Conservation (phyloP, 108 stramenopile species). For the Phaeodactylum tricornutum region DNA sequence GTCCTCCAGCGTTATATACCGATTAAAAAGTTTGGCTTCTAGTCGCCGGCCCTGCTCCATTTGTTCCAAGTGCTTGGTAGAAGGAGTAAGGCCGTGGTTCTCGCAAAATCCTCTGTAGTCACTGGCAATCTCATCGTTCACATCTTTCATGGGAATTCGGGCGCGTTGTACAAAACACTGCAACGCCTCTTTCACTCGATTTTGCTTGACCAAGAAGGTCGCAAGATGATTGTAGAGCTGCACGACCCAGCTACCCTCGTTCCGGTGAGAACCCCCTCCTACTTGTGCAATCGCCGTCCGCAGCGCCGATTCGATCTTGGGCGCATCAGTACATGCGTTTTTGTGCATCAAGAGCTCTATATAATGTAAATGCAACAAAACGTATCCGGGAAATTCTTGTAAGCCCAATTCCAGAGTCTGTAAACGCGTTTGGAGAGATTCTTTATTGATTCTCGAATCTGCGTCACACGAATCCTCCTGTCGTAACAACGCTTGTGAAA, state of each 20-base stretch:
- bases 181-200: constrained; percentile 1
- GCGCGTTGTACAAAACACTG: constrained; percentile 19
- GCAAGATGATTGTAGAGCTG: constrained; percentile 19
- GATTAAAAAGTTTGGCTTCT: constrained; percentile 25
- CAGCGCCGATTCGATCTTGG: constrained; percentile 18
- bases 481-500: constrained; percentile 22
- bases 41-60: constrained; percentile 32
- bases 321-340: constrained; percentile 4
- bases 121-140: constrained; percentile 20
- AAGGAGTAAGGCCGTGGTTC: constrained; percentile 1
- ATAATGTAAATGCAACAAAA: constrained; percentile 32
- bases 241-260: constrained; percentile 35
- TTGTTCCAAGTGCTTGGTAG: not conserved
- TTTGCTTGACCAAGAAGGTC: constrained; percentile 4
- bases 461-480: constrained; percentile 2
- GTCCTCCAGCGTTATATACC: constrained; percentile 43
- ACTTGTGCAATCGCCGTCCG: constrained; percentile 32
- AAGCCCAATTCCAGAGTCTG: constrained; percentile 64
- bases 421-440: constrained; percentile 24
- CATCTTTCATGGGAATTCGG: constrained; percentile 21
- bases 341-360: constrained; percentile 19
- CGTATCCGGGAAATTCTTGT: constrained; percentile 65
- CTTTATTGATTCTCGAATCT: not conserved
- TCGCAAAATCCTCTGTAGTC: constrained; percentile 20
- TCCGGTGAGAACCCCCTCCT: constrained; percentile 59